Evolutionary conservation across 2,329 filamentous ascomycete species (phyloP), one percentile per base, ranked within the genome.

Genomic region (Huntiella savannae): DNA sequence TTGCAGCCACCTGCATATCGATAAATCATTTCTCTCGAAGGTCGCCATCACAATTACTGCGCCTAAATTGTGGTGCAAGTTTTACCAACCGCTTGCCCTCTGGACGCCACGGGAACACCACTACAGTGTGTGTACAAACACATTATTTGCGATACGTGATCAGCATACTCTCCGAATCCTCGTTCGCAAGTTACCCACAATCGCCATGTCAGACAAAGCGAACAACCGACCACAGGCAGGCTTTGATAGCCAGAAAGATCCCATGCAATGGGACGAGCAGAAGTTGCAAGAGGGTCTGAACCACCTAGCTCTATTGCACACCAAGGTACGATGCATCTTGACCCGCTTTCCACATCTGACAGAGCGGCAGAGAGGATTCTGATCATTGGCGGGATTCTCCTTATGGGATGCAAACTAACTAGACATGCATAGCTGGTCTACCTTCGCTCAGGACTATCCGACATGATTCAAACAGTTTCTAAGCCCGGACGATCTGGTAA

Each of bases 211-310:
- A 43, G 35, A 39, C 35, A 49, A 46, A 33, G 43, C 43, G 22
- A 49, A 43, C 47, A 28, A 28, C 22, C 22, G 22, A 10, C 22
- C 22, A 28, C 22, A 28, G 22, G 22, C 22, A 7, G 22, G 22
- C 22, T 28, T 28, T 10, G 22, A 28, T 28, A 28, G 8, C 22
- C 22, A 28, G 8, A 46, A 35, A 39, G 38, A 38, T 16, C 34
- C 47, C 16, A 22, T 40, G 12, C 47, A 46, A 35, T 46, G 43
- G 39, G 47, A 46, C 36, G 47, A 49, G 32, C 42, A 49, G 39
- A 43, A 43, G 35, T 32, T 49, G 15, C 47, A 46, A 43, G 47
- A 49, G 46, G 47, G 47, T 17, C 34, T 49, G 36, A 49, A 49
- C 28, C 47, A 49, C 34, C 43, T 49, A 43, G 43, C 46, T 39